A percentile compares a stretch with the other conserved stretches of the same genome.
These are phyloP conservation scores for Gymnopus androsaceus DNA, from an alignment of 1,284 basidiomycete species.

Conservation along the genomic window DNA sequence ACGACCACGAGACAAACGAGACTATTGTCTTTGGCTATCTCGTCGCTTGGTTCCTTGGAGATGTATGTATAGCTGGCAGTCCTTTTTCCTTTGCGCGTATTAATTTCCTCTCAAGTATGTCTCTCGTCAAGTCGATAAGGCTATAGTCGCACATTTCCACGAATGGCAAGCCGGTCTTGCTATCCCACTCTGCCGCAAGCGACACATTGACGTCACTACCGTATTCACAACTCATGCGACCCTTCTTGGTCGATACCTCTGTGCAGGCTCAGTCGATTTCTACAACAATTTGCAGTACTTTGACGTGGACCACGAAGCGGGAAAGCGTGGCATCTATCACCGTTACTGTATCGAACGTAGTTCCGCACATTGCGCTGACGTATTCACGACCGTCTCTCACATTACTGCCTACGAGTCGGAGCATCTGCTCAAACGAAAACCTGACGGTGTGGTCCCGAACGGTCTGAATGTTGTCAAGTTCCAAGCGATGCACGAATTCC, in stretches of 20 bases:
- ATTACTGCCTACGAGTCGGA: slow-evolving; percentile 98
- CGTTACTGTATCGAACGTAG: slow-evolving; percentile 97
- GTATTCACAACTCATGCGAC: slow-evolving; percentile 99
- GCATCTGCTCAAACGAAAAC: slow-evolving; percentile 95
- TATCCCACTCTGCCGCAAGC: slow-evolving; percentile 93
- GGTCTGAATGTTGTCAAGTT: slow-evolving; percentile 98
- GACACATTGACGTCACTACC: slow-evolving; percentile 96
- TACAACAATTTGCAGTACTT: slow-evolving; percentile 99
- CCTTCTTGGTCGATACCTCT: slow-evolving; percentile 95
- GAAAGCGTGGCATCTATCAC: slow-evolving; percentile 92
- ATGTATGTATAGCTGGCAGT: slow-evolving; percentile 55
- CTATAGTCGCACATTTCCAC: slow-evolving; percentile 97
- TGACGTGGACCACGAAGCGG: slow-evolving; percentile 98
- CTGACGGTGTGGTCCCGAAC: slow-evolving; percentile 97
- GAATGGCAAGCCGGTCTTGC: slow-evolving; percentile 99
- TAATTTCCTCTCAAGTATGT: slow-evolving; percentile 61
- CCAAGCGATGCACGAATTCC: slow-evolving; percentile 94
- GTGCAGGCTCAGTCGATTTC: slow-evolving; percentile 96
- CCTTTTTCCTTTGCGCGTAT: slow-evolving; percentile 13
- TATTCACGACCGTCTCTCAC: slow-evolving; percentile 97
- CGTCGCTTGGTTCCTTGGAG: slow-evolving; percentile 99
- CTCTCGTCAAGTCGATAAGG: slow-evolving; percentile 73
- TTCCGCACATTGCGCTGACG: slow-evolving; percentile 93
- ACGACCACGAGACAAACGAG: slow-evolving; percentile 98
- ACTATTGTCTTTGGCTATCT: slow-evolving; percentile 99